A percentile compares a stretch with the other conserved stretches of the same genome.
phyloP scores from a whole-genome alignment of 2,329 filamentous ascomycete species.

The Leptosphaerulina australis region DNA sequence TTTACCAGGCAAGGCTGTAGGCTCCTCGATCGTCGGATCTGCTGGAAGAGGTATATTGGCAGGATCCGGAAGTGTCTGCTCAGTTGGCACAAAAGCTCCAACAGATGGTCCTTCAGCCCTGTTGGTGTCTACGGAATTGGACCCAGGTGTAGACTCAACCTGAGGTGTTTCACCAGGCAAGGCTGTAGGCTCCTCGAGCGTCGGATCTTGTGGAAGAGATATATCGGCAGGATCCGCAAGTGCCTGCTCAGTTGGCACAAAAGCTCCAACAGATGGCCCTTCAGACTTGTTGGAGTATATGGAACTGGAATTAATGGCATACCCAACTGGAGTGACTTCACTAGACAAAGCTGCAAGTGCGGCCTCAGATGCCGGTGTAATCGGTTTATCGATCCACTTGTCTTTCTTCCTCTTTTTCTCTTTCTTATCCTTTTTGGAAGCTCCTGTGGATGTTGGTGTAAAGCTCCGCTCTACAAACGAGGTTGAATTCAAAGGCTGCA shows the following conservation, averaged over 20 bases:
- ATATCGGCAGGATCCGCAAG: not conserved
- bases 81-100: not conserved
- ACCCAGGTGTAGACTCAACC: not conserved
- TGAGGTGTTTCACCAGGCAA: not conserved
- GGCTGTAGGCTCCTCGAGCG: slow-evolving; percentile 14
- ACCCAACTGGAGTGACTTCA: not conserved
- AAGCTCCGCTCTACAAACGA: not conserved
- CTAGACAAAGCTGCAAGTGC: slow-evolving; percentile 2
- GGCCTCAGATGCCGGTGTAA: slow-evolving; percentile 19
- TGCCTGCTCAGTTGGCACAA: not conserved
- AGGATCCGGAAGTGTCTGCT: not conserved
- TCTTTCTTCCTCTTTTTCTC: slow-evolving; percentile 36
- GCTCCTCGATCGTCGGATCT: too few species aligned
- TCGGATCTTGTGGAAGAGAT: too few species aligned
- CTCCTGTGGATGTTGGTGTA: not conserved
- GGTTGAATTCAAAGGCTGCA: not conserved
- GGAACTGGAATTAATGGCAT: not conserved
- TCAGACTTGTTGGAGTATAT: not conserved
- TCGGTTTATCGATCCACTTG: slow-evolving; percentile 21
- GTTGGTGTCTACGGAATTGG: not conserved
- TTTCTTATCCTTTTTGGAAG: slow-evolving; percentile 36
- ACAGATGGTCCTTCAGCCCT: not conserved
- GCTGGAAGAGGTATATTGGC: not conserved
- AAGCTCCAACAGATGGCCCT: not conserved
- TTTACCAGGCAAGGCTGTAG: not conserved